Conservation (phyloP, 805 yeast species). For the Lachancea thermotolerans region DNA sequence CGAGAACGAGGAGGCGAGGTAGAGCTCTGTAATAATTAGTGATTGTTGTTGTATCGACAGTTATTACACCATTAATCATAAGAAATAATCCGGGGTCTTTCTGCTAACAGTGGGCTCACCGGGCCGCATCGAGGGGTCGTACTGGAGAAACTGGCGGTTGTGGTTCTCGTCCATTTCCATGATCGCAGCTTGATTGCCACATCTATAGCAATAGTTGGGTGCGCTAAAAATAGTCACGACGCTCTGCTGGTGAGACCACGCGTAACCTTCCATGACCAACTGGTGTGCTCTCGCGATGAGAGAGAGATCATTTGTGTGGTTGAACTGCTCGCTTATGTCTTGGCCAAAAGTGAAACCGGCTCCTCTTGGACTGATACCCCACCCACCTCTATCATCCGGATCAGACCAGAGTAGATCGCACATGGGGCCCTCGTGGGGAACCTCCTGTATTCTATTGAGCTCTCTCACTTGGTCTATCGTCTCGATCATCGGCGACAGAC, state of each 20-base stretch:
- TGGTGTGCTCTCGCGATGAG: conserved; percentile 94
- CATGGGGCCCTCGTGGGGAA: conserved; percentile 97
- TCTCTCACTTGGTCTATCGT: conserved; percentile 89
- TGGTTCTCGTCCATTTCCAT: conserved; percentile 97
- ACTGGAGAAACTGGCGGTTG: conserved; percentile 85
- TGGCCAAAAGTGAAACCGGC: conserved; percentile 98
- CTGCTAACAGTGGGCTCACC: conserved; percentile 97
- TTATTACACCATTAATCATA: conserved; percentile 35
- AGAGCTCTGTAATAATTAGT: conserved; percentile 1
- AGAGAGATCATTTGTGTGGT: conserved; percentile 79
- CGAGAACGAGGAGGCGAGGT: background rate
- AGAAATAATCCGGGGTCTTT: conserved; percentile 94
- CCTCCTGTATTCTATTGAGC: conserved; percentile 87
- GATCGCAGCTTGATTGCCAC: conserved; percentile 97
- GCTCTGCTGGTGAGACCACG: conserved; percentile 90
- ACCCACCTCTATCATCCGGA: conserved; percentile 95
- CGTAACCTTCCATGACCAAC: conserved; percentile 94
- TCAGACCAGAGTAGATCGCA: conserved; percentile 95
- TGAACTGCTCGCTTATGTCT: conserved; percentile 89
- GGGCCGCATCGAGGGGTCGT: conserved; percentile 94
- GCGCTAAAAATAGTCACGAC: conserved; percentile 94
- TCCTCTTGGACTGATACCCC: conserved; percentile 98
- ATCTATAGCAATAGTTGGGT: conserved; percentile 93
- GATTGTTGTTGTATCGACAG: background rate
- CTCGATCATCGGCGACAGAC: conserved; percentile 90